phyloP scores from a whole-genome alignment of 2,329 filamentous ascomycete species.

The Trichoderma simmonsii region DNA sequence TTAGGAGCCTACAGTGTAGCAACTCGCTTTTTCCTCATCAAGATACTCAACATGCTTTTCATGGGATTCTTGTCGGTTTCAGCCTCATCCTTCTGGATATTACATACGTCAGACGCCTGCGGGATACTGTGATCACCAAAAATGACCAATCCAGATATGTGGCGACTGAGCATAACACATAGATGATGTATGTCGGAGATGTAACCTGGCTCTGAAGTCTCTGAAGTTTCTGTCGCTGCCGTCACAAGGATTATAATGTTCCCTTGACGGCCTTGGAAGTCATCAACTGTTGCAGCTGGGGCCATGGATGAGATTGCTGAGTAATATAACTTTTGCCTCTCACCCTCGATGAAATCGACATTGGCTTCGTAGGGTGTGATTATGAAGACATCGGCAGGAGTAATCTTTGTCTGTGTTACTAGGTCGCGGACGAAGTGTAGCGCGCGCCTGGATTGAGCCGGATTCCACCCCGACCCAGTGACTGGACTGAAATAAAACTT shows the following conservation, averaged over 20 bases:
- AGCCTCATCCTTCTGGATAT: neutral
- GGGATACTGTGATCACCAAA: slow-evolving; percentile 15
- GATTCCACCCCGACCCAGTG: slow-evolving; percentile 17
- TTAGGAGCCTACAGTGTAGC: neutral
- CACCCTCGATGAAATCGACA: slow-evolving; percentile 10
- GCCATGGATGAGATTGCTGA: slow-evolving; percentile 17
- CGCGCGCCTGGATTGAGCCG: slow-evolving; percentile 21
- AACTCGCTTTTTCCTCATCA: neutral
- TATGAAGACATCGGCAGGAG: slow-evolving; percentile 19
- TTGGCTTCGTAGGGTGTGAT: slow-evolving; percentile 23
- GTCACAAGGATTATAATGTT: slow-evolving; percentile 25
- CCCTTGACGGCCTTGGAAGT: slow-evolving; percentile 25
- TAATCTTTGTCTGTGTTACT: slow-evolving; percentile 4
- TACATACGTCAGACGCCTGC: neutral
- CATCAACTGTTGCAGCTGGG: slow-evolving; percentile 21
- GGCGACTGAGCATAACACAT: slow-evolving; percentile 23
- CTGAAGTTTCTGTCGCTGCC: slow-evolving; percentile 3
- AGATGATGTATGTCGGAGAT: slow-evolving; percentile 18
- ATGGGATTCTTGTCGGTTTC: neutral
- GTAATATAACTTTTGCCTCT: slow-evolving; percentile 18
- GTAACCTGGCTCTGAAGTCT: slow-evolving; percentile 18
- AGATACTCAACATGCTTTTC: neutral
- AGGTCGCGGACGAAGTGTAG: slow-evolving; percentile 24
- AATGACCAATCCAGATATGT: slow-evolving; percentile 21
- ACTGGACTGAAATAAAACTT: neutral